Evolutionary conservation across 495 filamentous ascomycete genomes (phyloP), one percentile per base, ranked within the genome.

Genomic region (Penicillium angulare): DNA sequence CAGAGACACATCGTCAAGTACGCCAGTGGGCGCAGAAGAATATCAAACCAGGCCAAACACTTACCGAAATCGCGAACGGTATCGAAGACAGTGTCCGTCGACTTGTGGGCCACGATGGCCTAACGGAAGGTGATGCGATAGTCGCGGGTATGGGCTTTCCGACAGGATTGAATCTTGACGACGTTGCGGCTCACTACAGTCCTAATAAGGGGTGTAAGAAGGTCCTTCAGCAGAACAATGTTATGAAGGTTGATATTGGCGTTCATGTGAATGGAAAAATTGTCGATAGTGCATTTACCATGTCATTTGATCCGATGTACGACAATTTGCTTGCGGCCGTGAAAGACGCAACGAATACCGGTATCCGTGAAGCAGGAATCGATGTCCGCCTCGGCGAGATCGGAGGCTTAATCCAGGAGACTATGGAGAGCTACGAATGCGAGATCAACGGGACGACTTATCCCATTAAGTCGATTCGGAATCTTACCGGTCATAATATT

Each of bases 401-500:
- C 41, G 76, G 83, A 35, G 80, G 74, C 9, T 79, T 77, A 2
- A 84, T 86, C 42, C 83, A 86, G 56, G 83, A 86, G 57, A 77
- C 73, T 7, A 86, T 86, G 83, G 83, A 86, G 62, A 82, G 78
- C 69, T 84, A 85, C 55, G 83, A 86, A 52, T 70, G 79, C n/a
- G 79, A 82, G 58, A 75, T 86, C 48, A 68, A 85, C 59, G 87
- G 89, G 12, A 84, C 81, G 9, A 89, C 83, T 8, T 79, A 88
- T 59, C 91, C 88, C 5, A 80, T 96, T 56, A 95, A 95, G 73
- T 74, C 82, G 41, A 90, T 96, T 57, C 84, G 88, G 43, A 93
- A 92, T 73, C 77, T 96, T 18, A 95, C 87, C 67, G 91, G 91
- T 8, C 91, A 96, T 72, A 89, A 86, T 55, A 95, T 96, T 70